Evolutionary conservation across 495 filamentous ascomycete genomes (phyloP).

Genomic region (Penicillium canariense): DNA sequence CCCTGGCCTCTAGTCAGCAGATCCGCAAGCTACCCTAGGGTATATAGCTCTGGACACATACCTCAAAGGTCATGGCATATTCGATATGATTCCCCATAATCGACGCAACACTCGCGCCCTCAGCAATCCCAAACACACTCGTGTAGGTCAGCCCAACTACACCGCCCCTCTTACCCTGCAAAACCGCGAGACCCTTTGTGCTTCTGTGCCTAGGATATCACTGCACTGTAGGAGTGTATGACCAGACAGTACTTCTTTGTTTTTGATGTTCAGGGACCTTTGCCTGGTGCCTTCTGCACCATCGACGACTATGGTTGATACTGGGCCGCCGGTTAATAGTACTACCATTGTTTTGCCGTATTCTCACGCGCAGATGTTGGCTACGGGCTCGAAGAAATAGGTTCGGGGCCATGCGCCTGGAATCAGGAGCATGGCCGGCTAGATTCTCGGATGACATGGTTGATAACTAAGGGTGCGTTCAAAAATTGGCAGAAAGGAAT

Average conservation of each 20-base stretch:
- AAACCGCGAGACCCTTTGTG: slow-evolving; percentile 32
- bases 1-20: background rate
- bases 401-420: slow-evolving; percentile 39
- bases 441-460: slow-evolving; percentile 18
- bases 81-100: background rate
- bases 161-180: slow-evolving; percentile 9
- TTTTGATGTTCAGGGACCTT: slow-evolving; percentile 20
- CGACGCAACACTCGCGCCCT: background rate
- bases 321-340: slow-evolving; percentile 9
- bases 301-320: slow-evolving; percentile 9
- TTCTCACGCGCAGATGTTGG: slow-evolving; percentile 19
- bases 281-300: slow-evolving; percentile 21
- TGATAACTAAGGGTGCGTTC: background rate
- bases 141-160: slow-evolving; percentile 14
- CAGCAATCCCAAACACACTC: slow-evolving; percentile 3
- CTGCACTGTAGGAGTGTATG: slow-evolving; percentile 39
- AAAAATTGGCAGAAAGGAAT: background rate
- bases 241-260: slow-evolving; percentile 35
- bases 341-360: slow-evolving; percentile 15
- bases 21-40: no score
- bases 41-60: background rate
- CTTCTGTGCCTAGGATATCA: slow-evolving; percentile 31
- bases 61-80: background rate
- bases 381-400: slow-evolving; percentile 27
- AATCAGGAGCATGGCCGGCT: slow-evolving; percentile 37